Conservation (phyloP, 768 basidiomycete genomes). For the Coprinopsis sp. region DNA sequence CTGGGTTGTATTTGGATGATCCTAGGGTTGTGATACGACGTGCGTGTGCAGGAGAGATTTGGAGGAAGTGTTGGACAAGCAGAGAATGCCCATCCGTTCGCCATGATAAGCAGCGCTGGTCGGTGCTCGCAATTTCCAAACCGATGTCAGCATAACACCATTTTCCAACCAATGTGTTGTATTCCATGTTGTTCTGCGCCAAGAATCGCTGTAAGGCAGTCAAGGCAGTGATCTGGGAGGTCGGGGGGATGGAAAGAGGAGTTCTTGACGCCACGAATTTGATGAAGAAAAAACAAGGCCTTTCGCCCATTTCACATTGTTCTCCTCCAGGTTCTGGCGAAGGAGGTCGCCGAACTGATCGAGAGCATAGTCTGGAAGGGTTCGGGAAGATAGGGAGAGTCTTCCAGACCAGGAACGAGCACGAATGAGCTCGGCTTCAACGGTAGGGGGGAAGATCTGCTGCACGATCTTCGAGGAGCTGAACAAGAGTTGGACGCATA, state of each 20-base stretch:
- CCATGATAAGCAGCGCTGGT: conserved; percentile 17
- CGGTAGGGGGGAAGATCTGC: neutral
- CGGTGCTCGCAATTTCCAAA: conserved; percentile 13
- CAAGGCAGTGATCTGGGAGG: neutral
- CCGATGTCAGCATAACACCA: conserved; percentile 21
- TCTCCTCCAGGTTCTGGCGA: neutral
- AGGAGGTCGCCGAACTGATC: neutral
- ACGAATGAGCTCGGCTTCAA: neutral
- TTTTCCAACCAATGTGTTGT: conserved; percentile 16
- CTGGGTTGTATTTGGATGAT: conserved; percentile 11
- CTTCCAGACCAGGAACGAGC: neutral
- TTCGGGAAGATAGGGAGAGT: neutral
- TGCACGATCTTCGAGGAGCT: neutral
- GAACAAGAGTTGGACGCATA: neutral
- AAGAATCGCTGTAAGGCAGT: conserved; percentile 2
- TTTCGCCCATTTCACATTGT: conserved; percentile 3
- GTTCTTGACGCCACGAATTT: conserved; percentile 11
- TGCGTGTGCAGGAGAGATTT: neutral
- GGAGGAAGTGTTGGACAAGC: neutral
- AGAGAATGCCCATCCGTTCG: neutral
- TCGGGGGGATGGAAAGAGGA: neutral
- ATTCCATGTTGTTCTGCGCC: neutral
- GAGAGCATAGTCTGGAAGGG: neutral
- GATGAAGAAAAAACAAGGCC: conserved; percentile 9
- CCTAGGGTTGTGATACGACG: conserved; percentile 3